Percentiles rank a stretch among this genome's conserved stretches.
Conservation (phyloP, 257 asterid species). For the Nicotiana obtusifolia region DNA sequence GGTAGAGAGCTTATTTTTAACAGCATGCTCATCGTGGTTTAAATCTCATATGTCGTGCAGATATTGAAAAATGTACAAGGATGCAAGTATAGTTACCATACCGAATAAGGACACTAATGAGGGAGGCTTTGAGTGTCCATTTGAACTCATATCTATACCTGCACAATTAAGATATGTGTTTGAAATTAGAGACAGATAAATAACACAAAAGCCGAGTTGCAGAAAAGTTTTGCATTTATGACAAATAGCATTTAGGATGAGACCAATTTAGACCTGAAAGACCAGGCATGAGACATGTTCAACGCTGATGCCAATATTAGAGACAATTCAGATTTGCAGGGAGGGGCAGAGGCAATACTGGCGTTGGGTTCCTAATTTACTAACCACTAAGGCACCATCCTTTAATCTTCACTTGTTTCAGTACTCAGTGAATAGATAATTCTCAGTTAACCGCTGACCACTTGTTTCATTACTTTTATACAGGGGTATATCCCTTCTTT, state of each 20-base stretch:
- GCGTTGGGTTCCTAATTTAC: background rate
- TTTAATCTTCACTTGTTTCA: background rate
- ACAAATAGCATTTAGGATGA: background rate
- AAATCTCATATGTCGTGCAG: background rate
- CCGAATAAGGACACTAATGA: conserved; percentile 71
- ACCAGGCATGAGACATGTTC: background rate
- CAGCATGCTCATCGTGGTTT: background rate
- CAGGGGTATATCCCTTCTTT: background rate
- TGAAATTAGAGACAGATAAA: background rate
- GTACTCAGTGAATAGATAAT: background rate
- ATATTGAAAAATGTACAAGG: background rate
- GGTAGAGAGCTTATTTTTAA: background rate
- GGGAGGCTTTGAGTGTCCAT: conserved; percentile 60
- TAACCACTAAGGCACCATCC: background rate
- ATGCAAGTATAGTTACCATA: conserved; percentile 22
- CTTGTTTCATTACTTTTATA: background rate
- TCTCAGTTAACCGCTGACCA: background rate
- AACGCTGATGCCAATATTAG: background rate
- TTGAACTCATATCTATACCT: conserved; percentile 55
- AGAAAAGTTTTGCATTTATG: background rate
- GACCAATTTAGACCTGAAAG: background rate
- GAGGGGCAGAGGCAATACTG: background rate
- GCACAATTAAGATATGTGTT: conserved; percentile 13
- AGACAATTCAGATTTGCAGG: background rate
- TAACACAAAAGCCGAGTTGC: background rate